Evolutionary conservation across 306 rosid species (phyloP).

Genomic region (Ziziphus jujuba): DNA sequence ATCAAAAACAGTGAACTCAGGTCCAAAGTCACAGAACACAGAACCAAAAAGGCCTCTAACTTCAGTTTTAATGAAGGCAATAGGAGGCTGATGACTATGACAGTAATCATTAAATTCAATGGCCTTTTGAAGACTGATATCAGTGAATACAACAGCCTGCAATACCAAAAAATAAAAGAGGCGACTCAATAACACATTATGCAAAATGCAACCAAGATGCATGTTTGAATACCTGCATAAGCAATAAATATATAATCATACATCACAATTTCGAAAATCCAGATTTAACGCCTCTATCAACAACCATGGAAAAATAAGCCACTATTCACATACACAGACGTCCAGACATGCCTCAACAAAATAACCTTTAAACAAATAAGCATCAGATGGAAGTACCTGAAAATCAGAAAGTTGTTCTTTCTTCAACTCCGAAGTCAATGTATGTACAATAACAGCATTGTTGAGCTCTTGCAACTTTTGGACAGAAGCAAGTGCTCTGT

Average conservation of each 20-base stretch:
- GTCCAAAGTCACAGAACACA: slow-evolving; percentile 92
- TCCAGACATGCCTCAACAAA: not conserved
- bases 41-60: slow-evolving; percentile 97
- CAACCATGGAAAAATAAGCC: not conserved
- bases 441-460: slow-evolving; percentile 70
- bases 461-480: slow-evolving; percentile 92
- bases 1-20: slow-evolving; percentile 82
- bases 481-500: slow-evolving; percentile 74
- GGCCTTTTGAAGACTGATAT: slow-evolving; percentile 64
- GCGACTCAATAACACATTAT: slow-evolving; percentile 5
- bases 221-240: not conserved
- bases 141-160: slow-evolving; percentile 86
- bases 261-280: not conserved
- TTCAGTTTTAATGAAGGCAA: slow-evolving; percentile 84
- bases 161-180: slow-evolving; percentile 23
- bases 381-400: slow-evolving; percentile 44
- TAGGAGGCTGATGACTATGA: slow-evolving; percentile 83
- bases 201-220: not conserved
- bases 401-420: slow-evolving; percentile 69
- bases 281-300: not conserved
- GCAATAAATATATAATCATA: not conserved
- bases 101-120: slow-evolving; percentile 75
- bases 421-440: slow-evolving; percentile 51
- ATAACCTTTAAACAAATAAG: not conserved
- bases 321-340: not conserved